These are phyloP conservation scores for Solioccasus polychromus DNA, from an alignment of 768 basidiomycete genomes.

Conservation along the genomic window DNA sequence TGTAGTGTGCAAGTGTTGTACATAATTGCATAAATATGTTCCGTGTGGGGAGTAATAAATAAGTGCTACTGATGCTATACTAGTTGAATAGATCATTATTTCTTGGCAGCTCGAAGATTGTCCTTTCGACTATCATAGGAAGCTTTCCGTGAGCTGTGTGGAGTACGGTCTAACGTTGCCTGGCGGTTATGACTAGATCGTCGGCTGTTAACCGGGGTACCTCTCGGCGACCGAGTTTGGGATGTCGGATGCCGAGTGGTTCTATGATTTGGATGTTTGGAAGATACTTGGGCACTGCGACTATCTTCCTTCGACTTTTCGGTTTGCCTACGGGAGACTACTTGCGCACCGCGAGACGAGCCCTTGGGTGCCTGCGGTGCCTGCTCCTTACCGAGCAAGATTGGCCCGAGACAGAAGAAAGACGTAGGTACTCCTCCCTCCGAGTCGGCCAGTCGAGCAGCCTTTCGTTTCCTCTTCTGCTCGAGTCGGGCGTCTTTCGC, in stretches of 20 bases:
- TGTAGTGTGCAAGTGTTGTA: constrained; percentile 1
- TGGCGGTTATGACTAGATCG: constrained; percentile 18
- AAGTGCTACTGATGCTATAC: constrained; percentile 8
- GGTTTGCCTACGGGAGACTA: no score
- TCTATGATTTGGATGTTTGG: constrained; percentile 6
- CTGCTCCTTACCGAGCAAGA: constrained; percentile 20
- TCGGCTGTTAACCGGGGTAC: constrained; percentile 13
- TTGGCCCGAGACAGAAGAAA: constrained; percentile 27
- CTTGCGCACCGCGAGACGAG: constrained; percentile 4
- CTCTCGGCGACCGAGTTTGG: constrained; percentile 15
- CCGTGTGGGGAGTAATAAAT: constrained; percentile 13
- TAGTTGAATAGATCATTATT: constrained; percentile 4
- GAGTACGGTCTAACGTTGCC: constrained; percentile 2
- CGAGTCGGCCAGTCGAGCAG: constrained; percentile 17
- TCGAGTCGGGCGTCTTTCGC: constrained; percentile 41
- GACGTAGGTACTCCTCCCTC: constrained; percentile 10
- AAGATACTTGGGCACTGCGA: no score
- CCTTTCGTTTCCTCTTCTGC: constrained; percentile 26
- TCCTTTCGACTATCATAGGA: constrained; percentile 14
- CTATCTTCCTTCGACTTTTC: no score
- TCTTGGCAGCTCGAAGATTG: constrained; percentile 4
- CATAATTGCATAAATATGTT: constrained; percentile 22
- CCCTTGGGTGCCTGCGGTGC: constrained; percentile 9
- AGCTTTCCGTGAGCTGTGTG: constrained; percentile 18
- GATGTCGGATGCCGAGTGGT: constrained; percentile 12